Percentiles rank a stretch among this genome's conserved stretches.
phyloP scores from a whole-genome alignment of 495 filamentous ascomycete species.

The Bombardia bombarda region DNA sequence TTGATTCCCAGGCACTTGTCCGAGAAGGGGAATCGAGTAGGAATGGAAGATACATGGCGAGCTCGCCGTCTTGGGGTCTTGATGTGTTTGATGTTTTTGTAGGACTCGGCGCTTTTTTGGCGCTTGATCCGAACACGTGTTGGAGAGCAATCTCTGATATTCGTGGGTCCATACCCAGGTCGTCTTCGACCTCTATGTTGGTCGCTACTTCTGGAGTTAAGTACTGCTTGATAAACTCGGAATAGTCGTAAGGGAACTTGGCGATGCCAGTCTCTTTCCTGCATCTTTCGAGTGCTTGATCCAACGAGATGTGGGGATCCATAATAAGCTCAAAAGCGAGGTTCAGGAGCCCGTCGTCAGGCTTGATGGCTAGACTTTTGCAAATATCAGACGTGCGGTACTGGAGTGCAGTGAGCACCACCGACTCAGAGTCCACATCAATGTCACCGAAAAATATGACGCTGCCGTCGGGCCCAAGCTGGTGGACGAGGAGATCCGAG shows the following conservation, averaged over 20 bases:
- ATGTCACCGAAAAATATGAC: slow-evolving; percentile 54
- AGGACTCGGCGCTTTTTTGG: too few species aligned
- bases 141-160: slow-evolving; percentile 41
- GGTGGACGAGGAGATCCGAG: slow-evolving; percentile 65
- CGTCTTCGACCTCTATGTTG: neutral
- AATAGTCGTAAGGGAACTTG: slow-evolving; percentile 19
- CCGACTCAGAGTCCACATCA: slow-evolving; percentile 8
- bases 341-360: slow-evolving; percentile 14
- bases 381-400: slow-evolving; percentile 31
- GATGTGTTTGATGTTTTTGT: neutral
- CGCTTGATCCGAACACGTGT: too few species aligned
- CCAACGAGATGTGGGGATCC: slow-evolving; percentile 23
- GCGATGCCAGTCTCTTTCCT: slow-evolving; percentile 13
- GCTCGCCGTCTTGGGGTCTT: slow-evolving; percentile 3
- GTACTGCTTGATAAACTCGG: slow-evolving; percentile 39
- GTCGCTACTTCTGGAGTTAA: slow-evolving; percentile 9
- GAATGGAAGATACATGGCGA: slow-evolving; percentile 50
- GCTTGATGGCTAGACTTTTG: slow-evolving; percentile 23
- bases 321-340: slow-evolving; percentile 34
- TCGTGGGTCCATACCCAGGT: slow-evolving; percentile 34
- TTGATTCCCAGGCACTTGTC: slow-evolving; percentile 57
- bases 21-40: slow-evolving; percentile 50
- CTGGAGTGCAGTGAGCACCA: slow-evolving; percentile 25
- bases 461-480: slow-evolving; percentile 48
- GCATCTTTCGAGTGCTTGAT: slow-evolving; percentile 18